Base-by-base conservation (phyloP, 208 protist genomes). In the Porcisia deanei region DNA sequence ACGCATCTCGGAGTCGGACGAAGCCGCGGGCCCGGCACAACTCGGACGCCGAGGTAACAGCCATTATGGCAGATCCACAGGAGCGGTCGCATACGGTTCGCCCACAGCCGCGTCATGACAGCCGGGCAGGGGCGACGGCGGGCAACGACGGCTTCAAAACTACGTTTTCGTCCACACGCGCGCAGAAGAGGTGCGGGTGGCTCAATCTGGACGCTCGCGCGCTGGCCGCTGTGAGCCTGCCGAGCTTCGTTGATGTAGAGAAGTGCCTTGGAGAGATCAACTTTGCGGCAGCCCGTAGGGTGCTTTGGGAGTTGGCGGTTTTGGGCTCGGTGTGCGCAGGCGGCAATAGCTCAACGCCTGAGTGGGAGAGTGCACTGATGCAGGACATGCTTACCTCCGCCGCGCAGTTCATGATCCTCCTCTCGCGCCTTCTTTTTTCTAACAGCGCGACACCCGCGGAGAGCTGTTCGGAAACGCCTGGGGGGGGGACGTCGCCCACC, bases 291-390 rank as follows among this genome's bases (percentile, higher is more conserved):
- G 78, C 73, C 41, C 78, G 71, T 18, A 72, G 60, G 10, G 73
- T 78, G 52, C 52, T 82, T 47, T 82, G 78, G 78, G 60, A 75
- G 60, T 47, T 82, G 68, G 78, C 78, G 43, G 78, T 82, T 64
- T 67, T 82, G 10, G 78, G 75, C 30, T 73, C 78, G 2, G 68
- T 82, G 6, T 75, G 73, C 60, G 57, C 43, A 25, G 55, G 58
- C 54, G 60, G 59, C 60, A 71, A 34, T 71, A 43, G 59, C 45
- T 47, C 39, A 65, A 66, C 52, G 55, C 54, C 59, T 30, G 75
- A 71, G 39, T 30, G 25, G 18, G 45, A 59, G 58, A 78, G 25
- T 39, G 37, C 43, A 7, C 34, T 55, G 58, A 58, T 82, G 47
- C 66, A 61, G 10, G 53, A 71, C 49, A 82, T 75, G 68, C 78